Conservation (phyloP, 2,329 filamentous ascomycete genomes). For the Colletotrichum sp. region DNA sequence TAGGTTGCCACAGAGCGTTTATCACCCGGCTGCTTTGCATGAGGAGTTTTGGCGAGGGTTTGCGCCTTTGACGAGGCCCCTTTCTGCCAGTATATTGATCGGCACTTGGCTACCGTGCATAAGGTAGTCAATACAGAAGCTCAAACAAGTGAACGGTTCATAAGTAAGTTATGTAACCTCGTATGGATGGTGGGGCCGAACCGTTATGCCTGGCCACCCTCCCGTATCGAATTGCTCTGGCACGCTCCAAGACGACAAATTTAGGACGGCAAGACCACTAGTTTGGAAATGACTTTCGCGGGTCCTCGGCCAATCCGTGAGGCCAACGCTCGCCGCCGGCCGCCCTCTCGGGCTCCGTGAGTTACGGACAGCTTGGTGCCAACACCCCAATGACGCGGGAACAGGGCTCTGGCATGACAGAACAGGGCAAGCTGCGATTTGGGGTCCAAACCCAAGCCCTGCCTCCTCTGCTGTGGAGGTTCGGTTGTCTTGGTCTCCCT, state of each 20-base stretch:
- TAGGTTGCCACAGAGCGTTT: accelerated
- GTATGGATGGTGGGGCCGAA: background rate
- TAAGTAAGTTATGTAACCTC: background rate
- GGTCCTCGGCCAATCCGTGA: background rate
- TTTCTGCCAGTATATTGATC: background rate
- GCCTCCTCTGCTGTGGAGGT: background rate
- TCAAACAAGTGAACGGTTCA: background rate
- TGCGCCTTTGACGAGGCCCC: background rate
- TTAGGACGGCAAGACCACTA: background rate
- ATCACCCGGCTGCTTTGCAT: accelerated
- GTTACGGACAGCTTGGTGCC: background rate
- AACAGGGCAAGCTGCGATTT: background rate
- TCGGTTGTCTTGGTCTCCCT: background rate
- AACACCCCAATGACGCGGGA: background rate
- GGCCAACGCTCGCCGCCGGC: background rate
- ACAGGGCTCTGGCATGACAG: background rate
- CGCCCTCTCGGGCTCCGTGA: background rate
- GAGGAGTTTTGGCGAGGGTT: background rate
- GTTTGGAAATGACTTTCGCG: background rate
- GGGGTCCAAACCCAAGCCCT: background rate
- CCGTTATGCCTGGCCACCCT: background rate
- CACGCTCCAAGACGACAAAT: background rate
- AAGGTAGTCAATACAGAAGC: background rate
- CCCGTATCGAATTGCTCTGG: background rate
- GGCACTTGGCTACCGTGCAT: background rate